Conservation (phyloP, 345 rosid species). For the Camelina sativa region DNA sequence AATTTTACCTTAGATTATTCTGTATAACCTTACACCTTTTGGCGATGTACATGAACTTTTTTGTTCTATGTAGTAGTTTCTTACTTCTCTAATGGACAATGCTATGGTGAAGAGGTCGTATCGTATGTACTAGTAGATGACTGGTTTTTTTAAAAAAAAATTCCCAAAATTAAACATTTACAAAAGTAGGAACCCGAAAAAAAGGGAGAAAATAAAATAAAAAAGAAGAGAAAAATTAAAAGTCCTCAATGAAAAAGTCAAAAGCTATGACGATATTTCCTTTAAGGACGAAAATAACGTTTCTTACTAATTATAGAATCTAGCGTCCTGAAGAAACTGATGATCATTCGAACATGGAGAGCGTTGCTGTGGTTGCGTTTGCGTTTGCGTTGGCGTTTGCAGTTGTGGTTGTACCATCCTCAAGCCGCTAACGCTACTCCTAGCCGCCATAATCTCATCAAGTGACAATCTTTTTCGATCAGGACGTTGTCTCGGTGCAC, state of each 20-base stretch:
- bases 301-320: conserved; percentile 45
- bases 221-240: background rate
- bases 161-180: conserved; percentile 34
- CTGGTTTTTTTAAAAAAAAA: too few relatives aligned
- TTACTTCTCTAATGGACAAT: background rate
- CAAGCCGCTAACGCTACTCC: conserved; percentile 78
- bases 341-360: conserved; percentile 32
- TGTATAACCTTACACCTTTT: too few relatives aligned
- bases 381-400: background rate
- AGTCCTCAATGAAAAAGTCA: conserved; percentile 34
- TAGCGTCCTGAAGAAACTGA: conserved; percentile 37
- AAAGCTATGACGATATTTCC: conserved; percentile 32
- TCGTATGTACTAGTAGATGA: too few relatives aligned
- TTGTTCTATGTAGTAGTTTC: background rate
- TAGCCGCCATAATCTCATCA: conserved; percentile 74
- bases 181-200: conserved; percentile 29
- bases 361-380: conserved; percentile 20
- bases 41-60: too few relatives aligned
- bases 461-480: conserved; percentile 66
- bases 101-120: too few relatives aligned
- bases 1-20: too few relatives aligned
- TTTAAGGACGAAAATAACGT: conserved; percentile 31
- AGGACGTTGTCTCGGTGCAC: conserved; percentile 93
- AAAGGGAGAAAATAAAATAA: background rate
- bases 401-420: conserved; percentile 54